These are phyloP conservation scores for Parachlorella kessleri DNA, from an alignment of 139 green algal genomes.

Conservation along the genomic window DNA sequence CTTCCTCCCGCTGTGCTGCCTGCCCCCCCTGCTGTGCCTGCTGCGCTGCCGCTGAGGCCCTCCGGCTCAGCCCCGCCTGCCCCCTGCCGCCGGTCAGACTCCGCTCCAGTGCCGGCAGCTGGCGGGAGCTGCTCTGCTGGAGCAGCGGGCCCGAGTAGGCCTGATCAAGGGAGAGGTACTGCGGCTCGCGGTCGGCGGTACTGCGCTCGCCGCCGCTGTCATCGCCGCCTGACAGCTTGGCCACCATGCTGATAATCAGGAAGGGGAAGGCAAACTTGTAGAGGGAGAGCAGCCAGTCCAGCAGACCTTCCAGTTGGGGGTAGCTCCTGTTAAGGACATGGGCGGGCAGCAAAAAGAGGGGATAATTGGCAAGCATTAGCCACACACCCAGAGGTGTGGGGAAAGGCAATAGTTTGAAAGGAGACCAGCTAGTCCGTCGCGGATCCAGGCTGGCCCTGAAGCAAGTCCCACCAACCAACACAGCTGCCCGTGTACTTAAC, in stretches of 20 bases:
- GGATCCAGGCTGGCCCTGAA: too few relatives aligned
- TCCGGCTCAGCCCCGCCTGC: background rate
- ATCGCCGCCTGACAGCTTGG: background rate
- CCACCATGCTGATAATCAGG: constrained; percentile 12
- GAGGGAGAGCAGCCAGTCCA: constrained; percentile 42
- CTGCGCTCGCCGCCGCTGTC: background rate
- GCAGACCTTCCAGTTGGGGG: constrained; percentile 23
- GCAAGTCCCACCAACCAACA: too few relatives aligned
- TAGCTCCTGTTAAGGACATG: constrained; percentile 9
- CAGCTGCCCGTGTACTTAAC: background rate
- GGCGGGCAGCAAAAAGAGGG: background rate
- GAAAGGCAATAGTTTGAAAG: too few relatives aligned
- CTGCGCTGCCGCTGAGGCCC: background rate
- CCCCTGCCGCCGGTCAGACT: background rate
- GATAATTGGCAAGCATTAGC: background rate
- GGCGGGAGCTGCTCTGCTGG: background rate
- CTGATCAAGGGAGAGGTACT: background rate
- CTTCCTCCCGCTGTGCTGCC: too few relatives aligned
- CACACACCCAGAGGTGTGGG: background rate
- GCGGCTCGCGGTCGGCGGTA: background rate
- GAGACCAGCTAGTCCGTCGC: too few relatives aligned
- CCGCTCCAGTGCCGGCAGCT: background rate
- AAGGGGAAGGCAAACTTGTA: constrained; percentile 52
- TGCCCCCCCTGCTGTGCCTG: background rate
- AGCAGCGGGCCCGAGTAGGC: background rate